These are phyloP conservation scores for Allium sativum DNA, from an alignment of 106 monocot genomes.

Conservation along the genomic window DNA sequence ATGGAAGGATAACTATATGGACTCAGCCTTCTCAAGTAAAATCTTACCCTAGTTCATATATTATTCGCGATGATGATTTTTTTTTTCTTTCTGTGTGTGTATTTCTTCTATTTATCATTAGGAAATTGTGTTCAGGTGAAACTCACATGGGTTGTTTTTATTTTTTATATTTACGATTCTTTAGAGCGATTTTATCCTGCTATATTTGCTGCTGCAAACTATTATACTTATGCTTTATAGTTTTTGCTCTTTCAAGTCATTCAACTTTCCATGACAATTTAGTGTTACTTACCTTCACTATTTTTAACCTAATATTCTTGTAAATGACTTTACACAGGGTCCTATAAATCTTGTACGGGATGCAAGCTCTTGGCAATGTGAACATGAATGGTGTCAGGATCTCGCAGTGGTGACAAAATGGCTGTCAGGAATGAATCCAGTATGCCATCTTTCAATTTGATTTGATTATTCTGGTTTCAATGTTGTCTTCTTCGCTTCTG, in stretches of 20 bases:
- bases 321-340: conserved; percentile 30
- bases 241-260: too few relatives aligned
- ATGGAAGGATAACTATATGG: conserved; percentile 93
- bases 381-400: conserved; percentile 96
- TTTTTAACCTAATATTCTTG: neutral
- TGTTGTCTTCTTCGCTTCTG: too few relatives aligned
- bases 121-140: neutral
- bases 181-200: neutral
- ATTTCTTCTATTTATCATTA: too few relatives aligned
- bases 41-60: neutral
- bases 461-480: neutral
- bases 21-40: conserved; percentile 85
- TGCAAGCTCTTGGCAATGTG: conserved; percentile 75
- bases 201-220: too few relatives aligned
- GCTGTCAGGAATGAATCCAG: conserved; percentile 84
- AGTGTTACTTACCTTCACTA: neutral
- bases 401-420: conserved; percentile 96
- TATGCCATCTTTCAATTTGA: conserved; percentile 15
- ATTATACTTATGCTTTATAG: too few relatives aligned
- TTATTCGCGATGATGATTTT: neutral
- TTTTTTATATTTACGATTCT: neutral
- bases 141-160: too few relatives aligned
- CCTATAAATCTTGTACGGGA: conserved; percentile 89
- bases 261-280: neutral
- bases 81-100: neutral